phyloP scores from a whole-genome alignment of 345 rosid genomes.

The Rhizophora apiculata region DNA sequence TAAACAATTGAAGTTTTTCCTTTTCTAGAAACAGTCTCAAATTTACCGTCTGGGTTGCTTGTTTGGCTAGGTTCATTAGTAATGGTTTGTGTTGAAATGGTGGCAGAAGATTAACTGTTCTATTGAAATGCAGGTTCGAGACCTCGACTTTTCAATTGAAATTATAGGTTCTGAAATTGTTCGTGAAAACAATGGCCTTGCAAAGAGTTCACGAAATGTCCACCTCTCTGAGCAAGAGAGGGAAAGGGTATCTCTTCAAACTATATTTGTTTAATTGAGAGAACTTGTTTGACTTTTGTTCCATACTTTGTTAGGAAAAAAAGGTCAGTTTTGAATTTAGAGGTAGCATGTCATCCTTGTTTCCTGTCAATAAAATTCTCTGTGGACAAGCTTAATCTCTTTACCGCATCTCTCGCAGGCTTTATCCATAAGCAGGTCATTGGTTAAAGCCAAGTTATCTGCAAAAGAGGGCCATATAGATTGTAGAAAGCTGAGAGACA shows the following conservation, averaged over 20 bases:
- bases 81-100: not conserved
- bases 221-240: conserved; percentile 64
- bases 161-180: conserved; percentile 66
- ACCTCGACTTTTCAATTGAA: conserved; percentile 72
- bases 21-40: not conserved
- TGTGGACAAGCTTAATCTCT: not conserved
- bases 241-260: conserved; percentile 39
- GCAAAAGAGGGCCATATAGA: conserved; percentile 42
- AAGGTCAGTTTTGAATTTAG: too few relatives aligned
- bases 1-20: not conserved
- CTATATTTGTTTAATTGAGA: too few relatives aligned
- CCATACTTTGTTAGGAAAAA: not conserved
- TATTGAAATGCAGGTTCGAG: conserved; percentile 54
- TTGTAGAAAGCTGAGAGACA: conserved; percentile 44
- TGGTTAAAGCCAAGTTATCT: conserved; percentile 49
- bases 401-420: conserved; percentile 45
- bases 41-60: not conserved
- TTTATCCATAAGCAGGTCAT: conserved; percentile 66
- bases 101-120: conserved; percentile 4
- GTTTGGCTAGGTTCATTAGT: not conserved
- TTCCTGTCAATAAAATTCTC: not conserved
- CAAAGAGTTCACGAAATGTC: conserved; percentile 87
- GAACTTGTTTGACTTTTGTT: not conserved
- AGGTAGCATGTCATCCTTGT: too few relatives aligned
- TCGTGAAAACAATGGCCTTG: conserved; percentile 79